Evolutionary conservation across 2,329 filamentous ascomycete genomes (phyloP).

Genomic region (Sporothrix globosa): DNA sequence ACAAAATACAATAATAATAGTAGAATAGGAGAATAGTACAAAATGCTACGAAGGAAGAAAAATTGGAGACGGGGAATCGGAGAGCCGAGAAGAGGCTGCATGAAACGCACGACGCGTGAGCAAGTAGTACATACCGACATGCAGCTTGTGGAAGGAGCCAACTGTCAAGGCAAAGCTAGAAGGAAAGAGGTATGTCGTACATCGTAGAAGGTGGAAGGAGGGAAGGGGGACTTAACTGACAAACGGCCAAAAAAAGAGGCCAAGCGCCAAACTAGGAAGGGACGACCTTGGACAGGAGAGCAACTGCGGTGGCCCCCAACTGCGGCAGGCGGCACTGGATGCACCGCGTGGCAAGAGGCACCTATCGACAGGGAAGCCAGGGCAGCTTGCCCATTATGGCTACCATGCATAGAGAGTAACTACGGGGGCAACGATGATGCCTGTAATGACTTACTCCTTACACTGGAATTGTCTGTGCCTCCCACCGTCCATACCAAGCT

Average conservation of each 20-base stretch:
- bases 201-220: slow-evolving; percentile 1
- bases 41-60: background rate
- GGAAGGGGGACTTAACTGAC: background rate
- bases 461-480: background rate
- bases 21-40: background rate
- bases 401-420: background rate
- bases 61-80: slow-evolving; percentile 12
- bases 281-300: background rate
- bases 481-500: background rate
- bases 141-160: slow-evolving; percentile 14
- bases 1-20: background rate
- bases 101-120: slow-evolving; percentile 18
- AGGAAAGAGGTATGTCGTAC: background rate
- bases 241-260: slow-evolving; percentile 12
- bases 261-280: slow-evolving; percentile 26
- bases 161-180: background rate
- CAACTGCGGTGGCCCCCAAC: slow-evolving; percentile 16
- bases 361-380: background rate
- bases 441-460: too few species aligned
- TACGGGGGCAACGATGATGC: background rate
- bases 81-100: slow-evolving; percentile 22
- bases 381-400: background rate
- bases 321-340: background rate
- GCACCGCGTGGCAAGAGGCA: background rate
- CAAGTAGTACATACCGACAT: slow-evolving; percentile 7